Percentiles rank a stretch among this genome's conserved stretches.
Conservation (phyloP, 2,329 filamentous ascomycete genomes). For the Chrysosporium queenslandicum region DNA sequence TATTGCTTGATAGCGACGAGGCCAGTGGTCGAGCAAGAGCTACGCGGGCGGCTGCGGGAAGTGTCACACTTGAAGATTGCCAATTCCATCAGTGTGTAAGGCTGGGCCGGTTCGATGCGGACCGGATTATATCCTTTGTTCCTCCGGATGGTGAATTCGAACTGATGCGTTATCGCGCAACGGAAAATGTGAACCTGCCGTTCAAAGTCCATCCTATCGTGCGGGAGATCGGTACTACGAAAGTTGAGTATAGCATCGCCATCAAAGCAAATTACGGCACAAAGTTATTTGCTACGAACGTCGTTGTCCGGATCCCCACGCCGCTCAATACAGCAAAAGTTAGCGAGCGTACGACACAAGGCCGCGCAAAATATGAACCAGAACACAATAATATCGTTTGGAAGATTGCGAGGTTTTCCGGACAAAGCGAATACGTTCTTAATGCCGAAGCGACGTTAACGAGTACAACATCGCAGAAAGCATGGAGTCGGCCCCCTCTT, state of each 20-base stretch:
- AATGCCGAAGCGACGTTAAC: constrained; percentile 88
- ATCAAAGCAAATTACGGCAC: constrained; percentile 94
- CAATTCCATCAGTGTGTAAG: constrained; percentile 99
- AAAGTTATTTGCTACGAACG: constrained; percentile 95
- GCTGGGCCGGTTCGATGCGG: constrained; percentile 89
- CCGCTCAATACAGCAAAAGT: constrained; percentile 94
- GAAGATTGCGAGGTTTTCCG: constrained; percentile 98
- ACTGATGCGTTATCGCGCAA: constrained; percentile 95
- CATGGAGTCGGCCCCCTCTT: constrained; percentile 87
- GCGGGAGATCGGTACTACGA: constrained; percentile 91
- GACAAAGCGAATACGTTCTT: constrained; percentile 92
- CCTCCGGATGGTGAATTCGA: constrained; percentile 97
- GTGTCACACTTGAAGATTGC: constrained; percentile 92
- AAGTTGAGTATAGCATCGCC: constrained; percentile 96
- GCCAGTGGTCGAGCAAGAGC: constrained; percentile 59
- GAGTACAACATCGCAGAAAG: constrained; percentile 96
- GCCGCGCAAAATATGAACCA: constrained; percentile 96
- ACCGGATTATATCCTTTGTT: constrained; percentile 93
- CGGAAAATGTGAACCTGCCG: constrained; percentile 94
- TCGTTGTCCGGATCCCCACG: constrained; percentile 86
- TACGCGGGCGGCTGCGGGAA: constrained; percentile 88
- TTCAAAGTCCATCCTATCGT: constrained; percentile 99
- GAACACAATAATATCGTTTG: constrained; percentile 97
- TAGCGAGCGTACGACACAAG: constrained; percentile 83
- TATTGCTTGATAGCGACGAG: constrained; percentile 73